Base-by-base conservation (phyloP, 176 grass and related monocot species). In the Eragrostis curvula region DNA sequence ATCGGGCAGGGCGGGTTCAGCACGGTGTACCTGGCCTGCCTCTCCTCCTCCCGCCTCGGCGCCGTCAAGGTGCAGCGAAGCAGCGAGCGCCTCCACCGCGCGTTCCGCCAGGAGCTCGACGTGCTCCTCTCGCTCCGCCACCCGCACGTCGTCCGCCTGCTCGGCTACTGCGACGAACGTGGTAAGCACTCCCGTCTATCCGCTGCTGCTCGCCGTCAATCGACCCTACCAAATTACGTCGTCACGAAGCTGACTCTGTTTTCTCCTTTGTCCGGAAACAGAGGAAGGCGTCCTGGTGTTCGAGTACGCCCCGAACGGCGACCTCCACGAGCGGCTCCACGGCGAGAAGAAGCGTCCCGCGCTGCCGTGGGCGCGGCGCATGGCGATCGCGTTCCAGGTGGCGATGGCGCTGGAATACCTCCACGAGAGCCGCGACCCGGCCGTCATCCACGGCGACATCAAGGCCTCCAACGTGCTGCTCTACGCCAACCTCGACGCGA, bases 391-490 rank as follows among this genome's bases (percentile, higher is more conserved):
- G 20, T 78, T 88, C 74, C 90, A 94, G 83, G 56, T 92, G 42
- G 90, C 92, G 6, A 60, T 86, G 76, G 95, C 95, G 57, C 81
- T 97, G 1, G 90, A 97, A 66, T 89, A 97, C 74, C 92, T 97
- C 74, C 95, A 97, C 87, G 95, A 97, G 6, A 30, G 50, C 36
- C 50, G 80, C 17, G 51, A 85, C 41, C 66, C 65, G 8, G 88
- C 87, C 3, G 85, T 97, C 66, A 74, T 97, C 72, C 95, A 97
- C 46, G 95, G 95, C 4, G 95, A 97, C 87, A 77, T 97, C 90
- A 97, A 92, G 90, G 79, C 92, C 3, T 92, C 95, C 5, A 97
- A 94, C 62, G 87, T 97, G 13, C 92, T 97, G 73, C 77, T 97
- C 12, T 90, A 94, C 66, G 79, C 43, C 6, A 52, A 18, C 36